A percentile compares a stretch with the other conserved stretches of the same genome.
phyloP scores from a whole-genome alignment of 2,329 filamentous ascomycete species.

The Diplodia seriata region DNA sequence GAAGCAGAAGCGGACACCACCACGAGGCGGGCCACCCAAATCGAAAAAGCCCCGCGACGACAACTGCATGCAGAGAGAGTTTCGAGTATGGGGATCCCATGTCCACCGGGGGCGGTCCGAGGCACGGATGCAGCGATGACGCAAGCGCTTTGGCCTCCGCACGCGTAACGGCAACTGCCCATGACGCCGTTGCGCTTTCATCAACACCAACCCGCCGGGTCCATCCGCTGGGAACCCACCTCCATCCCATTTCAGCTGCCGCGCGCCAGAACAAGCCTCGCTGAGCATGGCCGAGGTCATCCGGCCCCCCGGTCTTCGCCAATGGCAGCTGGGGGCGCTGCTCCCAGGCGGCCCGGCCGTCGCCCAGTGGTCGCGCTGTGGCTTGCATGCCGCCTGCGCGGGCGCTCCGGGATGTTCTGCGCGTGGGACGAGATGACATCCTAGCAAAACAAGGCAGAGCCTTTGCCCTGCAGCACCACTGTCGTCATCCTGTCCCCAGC shows the following conservation, averaged over 20 bases:
- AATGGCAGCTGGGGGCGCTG: background rate
- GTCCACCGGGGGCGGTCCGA: background rate
- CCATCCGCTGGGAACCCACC: background rate
- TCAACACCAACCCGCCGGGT: background rate
- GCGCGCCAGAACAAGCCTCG: background rate
- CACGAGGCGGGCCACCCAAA: background rate
- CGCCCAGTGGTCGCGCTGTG: background rate
- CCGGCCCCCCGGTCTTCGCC: background rate
- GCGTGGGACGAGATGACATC: constrained; percentile 15
- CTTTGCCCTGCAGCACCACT: constrained; percentile 25
- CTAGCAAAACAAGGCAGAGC: constrained; percentile 32
- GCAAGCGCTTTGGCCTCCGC: background rate
- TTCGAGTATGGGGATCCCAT: background rate
- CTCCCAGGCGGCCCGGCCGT: background rate
- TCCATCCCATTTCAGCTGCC: background rate
- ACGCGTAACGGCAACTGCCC: background rate
- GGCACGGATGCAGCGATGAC: background rate
- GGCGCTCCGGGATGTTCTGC: background rate
- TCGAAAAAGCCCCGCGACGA: background rate
- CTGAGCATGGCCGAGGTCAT: background rate
- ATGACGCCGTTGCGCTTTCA: background rate
- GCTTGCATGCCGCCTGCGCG: background rate
- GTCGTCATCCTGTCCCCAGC: constrained; percentile 22
- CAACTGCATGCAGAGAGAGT: background rate
- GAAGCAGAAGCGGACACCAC: background rate